These are phyloP conservation scores for Mrakia blollopis DNA, from an alignment of 768 basidiomycete species.

Conservation along the genomic window DNA sequence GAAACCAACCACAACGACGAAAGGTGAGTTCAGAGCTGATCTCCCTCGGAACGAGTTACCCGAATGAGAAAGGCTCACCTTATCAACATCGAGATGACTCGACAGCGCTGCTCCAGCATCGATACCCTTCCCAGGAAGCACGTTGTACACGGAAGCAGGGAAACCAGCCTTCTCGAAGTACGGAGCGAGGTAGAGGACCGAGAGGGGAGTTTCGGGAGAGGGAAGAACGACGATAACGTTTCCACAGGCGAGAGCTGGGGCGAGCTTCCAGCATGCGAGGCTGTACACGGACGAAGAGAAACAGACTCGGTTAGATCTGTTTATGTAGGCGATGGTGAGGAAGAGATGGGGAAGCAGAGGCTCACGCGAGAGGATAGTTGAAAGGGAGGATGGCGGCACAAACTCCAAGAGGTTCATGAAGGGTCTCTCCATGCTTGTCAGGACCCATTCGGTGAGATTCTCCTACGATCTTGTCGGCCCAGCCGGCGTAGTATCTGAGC, in stretches of 20 bases:
- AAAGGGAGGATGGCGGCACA: constrained; percentile 28
- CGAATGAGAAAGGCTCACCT: constrained; percentile 44
- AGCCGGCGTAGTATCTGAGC: constrained; percentile 17
- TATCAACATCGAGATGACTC: constrained; percentile 75
- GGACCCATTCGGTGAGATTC: constrained; percentile 4
- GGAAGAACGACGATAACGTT: constrained; percentile 32
- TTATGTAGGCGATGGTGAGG: neutral
- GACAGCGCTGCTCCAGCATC: constrained; percentile 34
- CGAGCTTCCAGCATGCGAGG: constrained; percentile 29
- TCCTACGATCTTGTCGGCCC: constrained; percentile 17
- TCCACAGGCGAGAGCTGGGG: constrained; percentile 67
- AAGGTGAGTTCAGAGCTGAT: neutral
- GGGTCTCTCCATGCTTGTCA: constrained; percentile 22
- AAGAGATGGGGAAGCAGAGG: neutral
- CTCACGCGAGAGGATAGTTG: constrained; percentile 29
- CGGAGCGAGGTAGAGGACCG: constrained; percentile 29
- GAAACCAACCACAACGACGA: neutral
- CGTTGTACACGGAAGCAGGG: constrained; percentile 36
- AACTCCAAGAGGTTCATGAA: constrained; percentile 30
- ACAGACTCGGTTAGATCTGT: too few species aligned
- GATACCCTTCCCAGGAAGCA: constrained; percentile 34
- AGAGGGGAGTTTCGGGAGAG: constrained; percentile 34
- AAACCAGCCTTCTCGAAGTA: constrained; percentile 34
- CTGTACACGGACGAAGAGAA: neutral
- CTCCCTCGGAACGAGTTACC: neutral